Evolutionary conservation across 495 filamentous ascomycete species (phyloP).

Genomic region (Thermothielavioides terrestris): DNA sequence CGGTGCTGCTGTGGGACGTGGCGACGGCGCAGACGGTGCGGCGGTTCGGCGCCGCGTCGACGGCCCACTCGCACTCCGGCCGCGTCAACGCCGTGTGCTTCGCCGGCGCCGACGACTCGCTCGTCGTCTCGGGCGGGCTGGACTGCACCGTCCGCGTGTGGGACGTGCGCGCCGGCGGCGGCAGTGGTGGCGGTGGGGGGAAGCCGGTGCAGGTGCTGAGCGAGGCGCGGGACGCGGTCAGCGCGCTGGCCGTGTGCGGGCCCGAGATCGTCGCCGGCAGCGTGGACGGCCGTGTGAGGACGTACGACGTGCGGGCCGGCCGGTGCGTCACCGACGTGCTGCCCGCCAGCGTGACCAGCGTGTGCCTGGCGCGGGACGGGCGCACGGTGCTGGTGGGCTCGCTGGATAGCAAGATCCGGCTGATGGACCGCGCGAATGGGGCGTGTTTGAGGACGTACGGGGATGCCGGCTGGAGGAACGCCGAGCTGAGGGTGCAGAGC

Average conservation of each 20-base stretch:
- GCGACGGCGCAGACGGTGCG: constrained; percentile 61
- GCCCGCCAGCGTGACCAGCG: constrained; percentile 56
- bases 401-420: constrained; percentile 64
- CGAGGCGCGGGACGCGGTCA: constrained; percentile 74
- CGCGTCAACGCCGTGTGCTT: constrained; percentile 72
- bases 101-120: constrained; percentile 57
- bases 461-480: constrained; percentile 52
- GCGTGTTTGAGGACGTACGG: constrained; percentile 64
- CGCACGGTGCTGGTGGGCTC: constrained; percentile 65
- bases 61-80: constrained; percentile 51
- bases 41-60: constrained; percentile 50
- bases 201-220: constrained; percentile 70
- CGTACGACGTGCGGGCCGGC: constrained; percentile 85
- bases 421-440: constrained; percentile 75
- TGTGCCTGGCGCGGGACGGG: constrained; percentile 60
- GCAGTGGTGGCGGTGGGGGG: too few species aligned
- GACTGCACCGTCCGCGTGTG: constrained; percentile 81
- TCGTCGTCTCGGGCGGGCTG: constrained; percentile 68
- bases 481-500: constrained; percentile 62
- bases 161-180: constrained; percentile 56
- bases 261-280: constrained; percentile 61
- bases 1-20: constrained; percentile 92
- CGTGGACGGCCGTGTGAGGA: constrained; percentile 76
- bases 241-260: constrained; percentile 46
- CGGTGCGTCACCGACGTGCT: constrained; percentile 63